phyloP scores from a whole-genome alignment of 768 basidiomycete genomes.

The Termitomyces sp. region DNA sequence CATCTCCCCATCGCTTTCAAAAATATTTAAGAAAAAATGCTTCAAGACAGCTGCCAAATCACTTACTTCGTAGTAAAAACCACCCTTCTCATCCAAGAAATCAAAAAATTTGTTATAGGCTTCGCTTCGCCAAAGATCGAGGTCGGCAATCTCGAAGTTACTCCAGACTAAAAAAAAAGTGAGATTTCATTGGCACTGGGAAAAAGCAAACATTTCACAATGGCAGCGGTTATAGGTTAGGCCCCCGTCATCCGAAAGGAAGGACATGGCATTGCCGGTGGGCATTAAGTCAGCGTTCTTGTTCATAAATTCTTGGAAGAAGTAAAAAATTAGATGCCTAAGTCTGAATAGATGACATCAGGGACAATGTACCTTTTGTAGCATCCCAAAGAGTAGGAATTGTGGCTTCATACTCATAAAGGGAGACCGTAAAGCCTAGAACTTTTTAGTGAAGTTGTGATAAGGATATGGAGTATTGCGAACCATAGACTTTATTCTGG shows the following conservation, averaged over 20 bases:
- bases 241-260: slow-evolving; percentile 76
- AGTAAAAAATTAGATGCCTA: background rate
- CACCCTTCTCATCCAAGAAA: slow-evolving; percentile 70
- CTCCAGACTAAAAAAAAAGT: slow-evolving; percentile 63
- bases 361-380: slow-evolving; percentile 47
- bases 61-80: slow-evolving; percentile 82
- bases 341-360: background rate
- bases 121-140: slow-evolving; percentile 81
- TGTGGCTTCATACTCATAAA: slow-evolving; percentile 80
- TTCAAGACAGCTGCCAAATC: background rate
- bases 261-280: slow-evolving; percentile 70
- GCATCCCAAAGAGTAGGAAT: slow-evolving; percentile 83
- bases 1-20: slow-evolving; percentile 85
- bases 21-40: slow-evolving; percentile 1
- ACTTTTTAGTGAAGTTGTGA: background rate
- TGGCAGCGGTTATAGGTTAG: slow-evolving; percentile 72
- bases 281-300: slow-evolving; percentile 55
- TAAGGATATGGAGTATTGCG: slow-evolving; percentile 1
- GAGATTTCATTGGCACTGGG: background rate
- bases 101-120: slow-evolving; percentile 83
- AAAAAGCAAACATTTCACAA: slow-evolving; percentile 33
- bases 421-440: slow-evolving; percentile 73
- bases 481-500: slow-evolving; percentile 79
- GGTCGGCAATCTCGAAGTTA: slow-evolving; percentile 87
- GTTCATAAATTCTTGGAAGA: slow-evolving; percentile 62